Conservation (phyloP, 2,329 filamentous ascomycete species). For the Septoria linicola region DNA sequence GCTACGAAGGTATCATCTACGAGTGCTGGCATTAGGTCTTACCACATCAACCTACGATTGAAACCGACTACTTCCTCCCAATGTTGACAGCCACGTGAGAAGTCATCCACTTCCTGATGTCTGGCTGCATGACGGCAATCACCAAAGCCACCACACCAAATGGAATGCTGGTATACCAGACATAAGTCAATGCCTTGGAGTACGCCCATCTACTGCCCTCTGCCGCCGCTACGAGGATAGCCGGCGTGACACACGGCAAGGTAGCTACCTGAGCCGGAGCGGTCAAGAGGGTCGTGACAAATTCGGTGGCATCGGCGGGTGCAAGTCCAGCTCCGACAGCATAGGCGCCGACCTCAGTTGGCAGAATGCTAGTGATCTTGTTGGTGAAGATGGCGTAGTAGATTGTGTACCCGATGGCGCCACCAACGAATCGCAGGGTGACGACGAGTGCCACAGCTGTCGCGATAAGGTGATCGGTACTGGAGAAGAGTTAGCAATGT, state of each 20-base stretch:
- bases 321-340: conserved; percentile 37
- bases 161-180: conserved; percentile 23
- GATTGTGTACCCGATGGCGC: conserved; percentile 42
- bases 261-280: conserved; percentile 6
- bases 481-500: conserved; percentile 38
- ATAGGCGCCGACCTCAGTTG: conserved; percentile 47
- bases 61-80: not conserved
- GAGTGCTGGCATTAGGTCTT: too few relatives aligned
- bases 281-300: conserved; percentile 16
- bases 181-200: conserved; percentile 20
- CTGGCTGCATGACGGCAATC: not conserved
- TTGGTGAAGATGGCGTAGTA: conserved; percentile 53
- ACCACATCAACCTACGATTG: too few relatives aligned
- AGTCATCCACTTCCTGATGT: conserved; percentile 10
- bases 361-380: conserved; percentile 50
- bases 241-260: conserved; percentile 17
- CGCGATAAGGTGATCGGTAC: conserved; percentile 65
- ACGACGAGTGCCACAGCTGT: conserved; percentile 66
- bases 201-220: conserved; percentile 12
- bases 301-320: conserved; percentile 6
- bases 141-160: conserved; percentile 12
- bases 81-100: conserved; percentile 8
- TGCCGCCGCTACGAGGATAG: conserved; percentile 14
- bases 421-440: conserved; percentile 65
- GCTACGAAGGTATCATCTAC: too few relatives aligned